These are phyloP conservation scores for Cutaneotrichosporon sp. DNA, from an alignment of 1,284 basidiomycete genomes.

Conservation along the genomic window DNA sequence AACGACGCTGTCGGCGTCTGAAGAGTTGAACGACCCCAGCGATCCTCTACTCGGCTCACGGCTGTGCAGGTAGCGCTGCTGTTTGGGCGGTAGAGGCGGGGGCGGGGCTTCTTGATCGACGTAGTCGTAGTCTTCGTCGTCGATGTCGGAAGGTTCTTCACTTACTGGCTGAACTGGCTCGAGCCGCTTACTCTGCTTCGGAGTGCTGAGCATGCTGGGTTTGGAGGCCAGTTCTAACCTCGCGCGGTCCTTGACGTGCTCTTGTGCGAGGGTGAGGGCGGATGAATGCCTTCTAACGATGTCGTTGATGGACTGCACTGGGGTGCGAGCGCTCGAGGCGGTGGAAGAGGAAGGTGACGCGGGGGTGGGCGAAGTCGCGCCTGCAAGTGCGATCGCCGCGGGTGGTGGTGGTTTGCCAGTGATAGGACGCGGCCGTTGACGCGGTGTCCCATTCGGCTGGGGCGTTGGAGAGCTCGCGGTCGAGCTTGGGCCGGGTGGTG, in stretches of 20 bases:
- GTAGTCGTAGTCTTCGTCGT: not conserved
- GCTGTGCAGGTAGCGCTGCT: constrained; percentile 11
- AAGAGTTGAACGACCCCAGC: constrained; percentile 13
- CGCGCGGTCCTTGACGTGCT: constrained; percentile 32
- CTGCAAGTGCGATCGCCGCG: not conserved
- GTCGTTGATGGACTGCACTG: constrained; percentile 49
- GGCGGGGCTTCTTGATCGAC: constrained; percentile 1
- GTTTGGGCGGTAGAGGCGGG: not conserved
- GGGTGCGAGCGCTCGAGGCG: constrained; percentile 4
- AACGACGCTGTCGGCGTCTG: constrained; percentile 22
- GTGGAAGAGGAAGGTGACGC: constrained; percentile 12
- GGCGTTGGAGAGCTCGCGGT: constrained; percentile 4
- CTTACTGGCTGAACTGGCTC: not conserved
- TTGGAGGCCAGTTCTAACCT: constrained; percentile 17
- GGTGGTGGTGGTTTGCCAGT: constrained; percentile 3
- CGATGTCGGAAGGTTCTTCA: not conserved
- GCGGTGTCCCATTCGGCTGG: constrained; percentile 3
- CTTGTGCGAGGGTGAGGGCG: constrained; percentile 31
- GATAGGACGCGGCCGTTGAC: constrained; percentile 8
- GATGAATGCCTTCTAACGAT: constrained; percentile 53
- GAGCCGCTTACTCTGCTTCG: not conserved
- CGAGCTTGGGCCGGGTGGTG: not conserved
- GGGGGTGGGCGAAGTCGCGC: not conserved
- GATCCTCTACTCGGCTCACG: constrained; percentile 13
- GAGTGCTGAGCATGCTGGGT: constrained; percentile 4